A percentile compares a stretch with the other conserved stretches of the same genome.
These are phyloP conservation scores for Boletus pseudopeckii DNA, from an alignment of 768 basidiomycete genomes.

Conservation along the genomic window DNA sequence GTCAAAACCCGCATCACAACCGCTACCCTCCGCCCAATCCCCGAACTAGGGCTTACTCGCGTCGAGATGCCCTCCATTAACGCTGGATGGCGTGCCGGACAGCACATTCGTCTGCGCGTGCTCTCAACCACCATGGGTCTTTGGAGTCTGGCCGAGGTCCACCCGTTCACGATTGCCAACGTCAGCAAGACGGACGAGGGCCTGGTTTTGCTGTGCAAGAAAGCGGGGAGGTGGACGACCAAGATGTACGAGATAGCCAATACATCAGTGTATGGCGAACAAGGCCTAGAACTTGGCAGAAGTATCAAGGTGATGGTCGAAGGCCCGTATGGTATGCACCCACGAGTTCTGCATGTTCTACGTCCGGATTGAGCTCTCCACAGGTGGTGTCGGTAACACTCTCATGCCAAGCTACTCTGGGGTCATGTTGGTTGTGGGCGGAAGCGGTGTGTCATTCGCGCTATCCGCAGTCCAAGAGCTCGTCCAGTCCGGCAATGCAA, in stretches of 20 bases:
- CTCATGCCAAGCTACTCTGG: slow-evolving; percentile 64
- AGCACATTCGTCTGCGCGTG: slow-evolving; percentile 73
- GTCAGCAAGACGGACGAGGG: slow-evolving; percentile 55
- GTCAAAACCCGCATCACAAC: slow-evolving; percentile 61
- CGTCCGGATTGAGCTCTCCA: not conserved
- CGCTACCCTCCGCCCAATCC: slow-evolving; percentile 59
- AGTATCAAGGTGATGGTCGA: slow-evolving; percentile 44
- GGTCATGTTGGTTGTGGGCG: slow-evolving; percentile 67
- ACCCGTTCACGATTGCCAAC: slow-evolving; percentile 83
- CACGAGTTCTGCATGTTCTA: too few species aligned
- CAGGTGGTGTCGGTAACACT: slow-evolving; percentile 59
- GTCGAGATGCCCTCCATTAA: slow-evolving; percentile 61
- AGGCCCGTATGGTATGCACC: slow-evolving; percentile 49
- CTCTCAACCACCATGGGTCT: slow-evolving; percentile 55
- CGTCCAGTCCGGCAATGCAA: slow-evolving; percentile 44
- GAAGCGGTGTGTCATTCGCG: slow-evolving; percentile 73
- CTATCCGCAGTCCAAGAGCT: slow-evolving; percentile 64
- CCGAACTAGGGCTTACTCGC: slow-evolving; percentile 61
- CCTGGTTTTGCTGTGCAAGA: slow-evolving; percentile 65
- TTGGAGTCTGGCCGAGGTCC: slow-evolving; percentile 56
- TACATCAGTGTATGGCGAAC: slow-evolving; percentile 32
- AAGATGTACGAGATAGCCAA: slow-evolving; percentile 52
- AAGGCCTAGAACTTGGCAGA: slow-evolving; percentile 22
- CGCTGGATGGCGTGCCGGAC: slow-evolving; percentile 79
- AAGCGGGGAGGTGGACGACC: slow-evolving; percentile 62